phyloP scores from a whole-genome alignment of 1,139 yeast genomes.

The Blastobotrys malaysiensis region DNA sequence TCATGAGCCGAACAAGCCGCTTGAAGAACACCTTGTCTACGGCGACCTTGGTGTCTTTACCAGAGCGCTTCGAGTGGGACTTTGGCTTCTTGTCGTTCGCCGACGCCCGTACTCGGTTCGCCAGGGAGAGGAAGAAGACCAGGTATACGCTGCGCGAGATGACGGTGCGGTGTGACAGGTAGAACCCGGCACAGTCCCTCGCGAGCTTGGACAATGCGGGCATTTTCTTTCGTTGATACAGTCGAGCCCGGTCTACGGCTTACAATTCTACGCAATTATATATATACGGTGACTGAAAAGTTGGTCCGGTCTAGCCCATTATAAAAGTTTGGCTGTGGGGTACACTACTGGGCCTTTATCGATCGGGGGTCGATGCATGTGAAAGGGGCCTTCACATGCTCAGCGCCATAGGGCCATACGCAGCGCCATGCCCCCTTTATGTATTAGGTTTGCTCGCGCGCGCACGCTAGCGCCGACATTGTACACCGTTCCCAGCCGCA shows the following conservation, averaged over 20 bases:
- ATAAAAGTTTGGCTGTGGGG: constrained; percentile 1
- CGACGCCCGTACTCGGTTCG: constrained; percentile 22
- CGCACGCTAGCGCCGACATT: too few relatives aligned
- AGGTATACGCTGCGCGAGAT: constrained; percentile 27
- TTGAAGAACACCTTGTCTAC: constrained; percentile 32
- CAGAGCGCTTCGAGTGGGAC: constrained; percentile 7
- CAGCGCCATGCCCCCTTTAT: too few relatives aligned
- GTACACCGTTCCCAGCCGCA: too few relatives aligned
- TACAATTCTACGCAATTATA: background rate
- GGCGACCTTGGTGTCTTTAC: constrained; percentile 25
- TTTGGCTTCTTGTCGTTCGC: constrained; percentile 18
- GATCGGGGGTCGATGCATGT: background rate
- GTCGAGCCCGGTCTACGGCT: too few relatives aligned
- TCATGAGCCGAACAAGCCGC: constrained; percentile 28
- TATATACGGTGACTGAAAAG: background rate
- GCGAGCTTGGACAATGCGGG: constrained; percentile 19
- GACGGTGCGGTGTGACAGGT: constrained; percentile 24
- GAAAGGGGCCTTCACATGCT: background rate
- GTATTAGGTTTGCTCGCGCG: background rate
- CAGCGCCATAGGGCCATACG: background rate
- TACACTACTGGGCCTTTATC: too few relatives aligned
- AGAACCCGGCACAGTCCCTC: constrained; percentile 14
- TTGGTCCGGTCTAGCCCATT: background rate
- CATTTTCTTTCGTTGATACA: too few relatives aligned
- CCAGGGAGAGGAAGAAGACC: constrained; percentile 22